phyloP scores from a whole-genome alignment of 495 filamentous ascomycete species.

The Trichoderma reesei region DNA sequence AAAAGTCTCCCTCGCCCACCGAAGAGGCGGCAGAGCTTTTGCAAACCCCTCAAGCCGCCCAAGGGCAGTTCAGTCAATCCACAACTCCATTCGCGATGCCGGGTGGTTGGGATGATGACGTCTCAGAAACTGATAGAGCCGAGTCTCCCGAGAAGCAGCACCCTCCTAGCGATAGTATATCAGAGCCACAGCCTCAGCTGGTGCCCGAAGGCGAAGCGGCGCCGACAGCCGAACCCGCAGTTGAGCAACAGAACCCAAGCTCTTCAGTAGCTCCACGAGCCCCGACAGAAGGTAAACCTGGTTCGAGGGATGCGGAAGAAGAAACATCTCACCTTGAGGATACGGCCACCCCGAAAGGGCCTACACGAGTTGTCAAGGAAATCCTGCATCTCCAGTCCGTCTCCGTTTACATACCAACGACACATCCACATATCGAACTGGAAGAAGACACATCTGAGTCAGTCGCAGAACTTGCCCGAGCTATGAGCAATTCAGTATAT shows the following conservation, averaged over 20 bases:
- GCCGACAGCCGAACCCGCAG: neutral
- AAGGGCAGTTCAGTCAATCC: neutral
- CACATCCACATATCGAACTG: conserved; percentile 28
- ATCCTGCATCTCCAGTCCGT: conserved; percentile 32
- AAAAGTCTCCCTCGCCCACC: no score
- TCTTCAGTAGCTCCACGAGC: neutral
- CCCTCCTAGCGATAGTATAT: neutral
- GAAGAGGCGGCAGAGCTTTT: no score
- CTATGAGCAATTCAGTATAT: conserved; percentile 23
- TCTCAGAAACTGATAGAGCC: conserved; percentile 4
- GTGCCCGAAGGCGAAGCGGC: neutral
- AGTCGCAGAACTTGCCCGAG: neutral
- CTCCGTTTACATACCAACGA: conserved; percentile 35
- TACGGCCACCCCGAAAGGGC: conserved; percentile 33
- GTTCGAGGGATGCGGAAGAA: neutral
- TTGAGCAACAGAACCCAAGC: neutral
- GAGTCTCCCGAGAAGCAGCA: neutral
- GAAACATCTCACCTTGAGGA: conserved; percentile 21
- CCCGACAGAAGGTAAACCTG: neutral
- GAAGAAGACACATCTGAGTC: neutral
- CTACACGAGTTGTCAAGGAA: conserved; percentile 39
- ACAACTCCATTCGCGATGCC: conserved; percentile 35
- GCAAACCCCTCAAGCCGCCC: no score
- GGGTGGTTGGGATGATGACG: conserved; percentile 45
- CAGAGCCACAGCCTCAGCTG: neutral